Evolutionary conservation across 2,329 filamentous ascomycete genomes (phyloP).

Genomic region (Aureobasidium zeae): DNA sequence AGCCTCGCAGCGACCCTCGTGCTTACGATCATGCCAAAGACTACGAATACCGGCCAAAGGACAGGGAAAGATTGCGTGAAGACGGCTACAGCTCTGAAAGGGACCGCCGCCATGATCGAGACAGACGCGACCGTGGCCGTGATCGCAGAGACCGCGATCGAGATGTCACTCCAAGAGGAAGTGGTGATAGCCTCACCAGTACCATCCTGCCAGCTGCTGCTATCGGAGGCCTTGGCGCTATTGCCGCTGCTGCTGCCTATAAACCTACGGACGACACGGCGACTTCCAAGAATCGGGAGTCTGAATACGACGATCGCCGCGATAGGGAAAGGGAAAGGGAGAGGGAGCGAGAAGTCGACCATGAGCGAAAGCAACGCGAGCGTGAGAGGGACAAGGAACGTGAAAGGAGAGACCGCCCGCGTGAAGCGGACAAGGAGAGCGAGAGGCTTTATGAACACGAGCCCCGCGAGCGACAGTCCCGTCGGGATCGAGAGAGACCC

Average conservation of each 20-base stretch:
- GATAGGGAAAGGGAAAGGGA: conserved; percentile 18
- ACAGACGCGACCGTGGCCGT: conserved; percentile 23
- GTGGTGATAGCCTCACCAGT: conserved; percentile 15
- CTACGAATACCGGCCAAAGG: conserved; percentile 15
- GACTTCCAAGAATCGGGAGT: conserved; percentile 16
- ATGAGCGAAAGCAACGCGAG: conserved; percentile 10
- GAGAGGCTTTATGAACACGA: conserved; percentile 12
- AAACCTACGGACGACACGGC: conserved; percentile 16
- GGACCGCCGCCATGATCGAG: conserved; percentile 18
- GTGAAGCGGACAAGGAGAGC: conserved; percentile 22
- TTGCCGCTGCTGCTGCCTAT: conserved; percentile 18
- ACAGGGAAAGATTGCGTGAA: conserved; percentile 14
- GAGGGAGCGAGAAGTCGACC: conserved; percentile 14
- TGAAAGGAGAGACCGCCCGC: conserved; percentile 17
- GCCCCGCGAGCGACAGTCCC: conserved; percentile 22
- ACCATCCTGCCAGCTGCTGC: conserved; percentile 18
- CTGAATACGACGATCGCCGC: conserved; percentile 18
- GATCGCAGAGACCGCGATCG: conserved; percentile 27
- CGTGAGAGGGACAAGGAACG: conserved; percentile 13
- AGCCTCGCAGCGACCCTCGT: conserved; percentile 16
- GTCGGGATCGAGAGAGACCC: conserved; percentile 21
- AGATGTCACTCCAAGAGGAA: conserved; percentile 19
- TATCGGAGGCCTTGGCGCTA: conserved; percentile 17
- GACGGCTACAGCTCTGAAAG: conserved; percentile 14
- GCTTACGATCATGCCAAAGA: conserved; percentile 23